Evolutionary conservation across 1,284 basidiomycete species (phyloP), one percentile per base, ranked within the genome.

Genomic region (Rhizoctonia solani): DNA sequence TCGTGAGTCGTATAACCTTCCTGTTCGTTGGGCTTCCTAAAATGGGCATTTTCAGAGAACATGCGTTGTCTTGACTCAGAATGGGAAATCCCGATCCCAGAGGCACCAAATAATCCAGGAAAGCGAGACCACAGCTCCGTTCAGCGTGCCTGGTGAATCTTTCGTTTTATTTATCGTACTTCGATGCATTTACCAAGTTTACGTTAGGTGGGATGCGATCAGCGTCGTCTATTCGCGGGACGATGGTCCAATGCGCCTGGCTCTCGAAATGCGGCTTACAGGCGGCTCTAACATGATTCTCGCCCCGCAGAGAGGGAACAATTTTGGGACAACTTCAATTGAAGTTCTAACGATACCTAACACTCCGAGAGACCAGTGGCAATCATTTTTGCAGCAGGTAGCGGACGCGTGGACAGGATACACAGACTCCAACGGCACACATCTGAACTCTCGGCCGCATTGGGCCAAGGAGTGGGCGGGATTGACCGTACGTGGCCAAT

Each of bases 391-490:
- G 23, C 69, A 71, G 41, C 42, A 66, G 27, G 30, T 69, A 8
- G 68, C 63, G 9, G 65, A 71, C 42, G 50, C 39, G 16, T 71
- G 69, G 69, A 65, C 68, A 37, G 39, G 42, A 9, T 71, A 69
- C 30, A 39, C 11, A 16, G 67, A 68, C 32, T 41, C 41, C 11
- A 52, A 69, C 9, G 69, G 69, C 6, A 13, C 23, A 19, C 27
- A 41, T 13, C 30, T 68, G 16, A 70, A 69, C 27, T 34, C 69
- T n/a, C 44, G 69, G 16, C 69, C 69, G 6, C 69, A 71, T 52
- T 71, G 69, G 69, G 68, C 68, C 1, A 71, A 71, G 58, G 50
- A 71, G 41, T 71, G 68, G 68, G 34, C 42, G 27, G 69, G 63
- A 11, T 41, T 71, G 9, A 49, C 52, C 3, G 65, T 71, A n/a